Evolutionary conservation across 768 basidiomycete species (phyloP).

Genomic region (Trametes maxima): DNA sequence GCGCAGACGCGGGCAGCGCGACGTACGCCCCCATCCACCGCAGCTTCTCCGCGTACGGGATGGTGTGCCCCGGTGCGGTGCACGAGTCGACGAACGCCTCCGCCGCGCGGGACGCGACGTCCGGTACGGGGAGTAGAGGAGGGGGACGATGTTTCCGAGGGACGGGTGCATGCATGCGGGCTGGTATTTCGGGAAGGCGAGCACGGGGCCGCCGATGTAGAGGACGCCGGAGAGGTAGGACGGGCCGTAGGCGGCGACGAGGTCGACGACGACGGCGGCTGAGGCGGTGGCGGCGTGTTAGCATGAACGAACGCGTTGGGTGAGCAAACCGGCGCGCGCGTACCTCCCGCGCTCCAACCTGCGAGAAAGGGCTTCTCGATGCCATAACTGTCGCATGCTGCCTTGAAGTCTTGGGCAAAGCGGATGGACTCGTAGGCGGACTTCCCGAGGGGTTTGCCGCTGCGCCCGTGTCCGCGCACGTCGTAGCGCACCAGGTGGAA

Average conservation of each 20-base stretch:
- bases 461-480: conserved; percentile 33
- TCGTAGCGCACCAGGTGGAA: conserved; percentile 36
- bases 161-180: not conserved
- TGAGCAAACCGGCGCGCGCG: not conserved
- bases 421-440: conserved; percentile 24
- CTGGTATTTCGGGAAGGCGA: conserved; percentile 15
- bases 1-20: conserved; percentile 15
- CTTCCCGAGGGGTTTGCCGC: conserved; percentile 24
- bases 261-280: conserved; percentile 13
- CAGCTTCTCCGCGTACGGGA: conserved; percentile 19
- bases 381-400: conserved; percentile 26
- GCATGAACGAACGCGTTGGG: not conserved
- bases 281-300: not conserved
- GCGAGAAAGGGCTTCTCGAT: conserved; percentile 25
- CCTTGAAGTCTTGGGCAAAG: conserved; percentile 34
- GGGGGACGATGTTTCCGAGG: not conserved
- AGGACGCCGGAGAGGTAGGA: conserved; percentile 24
- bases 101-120: conserved; percentile 13
- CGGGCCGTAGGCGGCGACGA: conserved; percentile 20
- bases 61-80: conserved; percentile 5
- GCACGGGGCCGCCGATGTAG: conserved; percentile 25
- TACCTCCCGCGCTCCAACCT: conserved; percentile 21
- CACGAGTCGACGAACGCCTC: conserved; percentile 25
- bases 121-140: conserved; percentile 3
- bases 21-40: conserved; percentile 23